Base-by-base conservation (phyloP, 495 filamentous ascomycete species). In the Hypoxylon intermedium region DNA sequence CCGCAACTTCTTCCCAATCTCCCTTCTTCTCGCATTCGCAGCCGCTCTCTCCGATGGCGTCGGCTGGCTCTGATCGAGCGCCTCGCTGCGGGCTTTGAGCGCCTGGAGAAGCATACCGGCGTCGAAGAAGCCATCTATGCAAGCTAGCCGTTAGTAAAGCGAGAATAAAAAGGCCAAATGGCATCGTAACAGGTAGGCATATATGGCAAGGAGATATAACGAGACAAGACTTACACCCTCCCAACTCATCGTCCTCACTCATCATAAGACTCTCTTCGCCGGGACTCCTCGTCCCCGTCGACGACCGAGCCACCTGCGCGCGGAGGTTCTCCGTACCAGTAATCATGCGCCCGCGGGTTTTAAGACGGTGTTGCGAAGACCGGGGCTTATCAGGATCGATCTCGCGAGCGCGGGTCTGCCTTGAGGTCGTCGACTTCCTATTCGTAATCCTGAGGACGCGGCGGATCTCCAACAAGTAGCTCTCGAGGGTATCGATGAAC, bases 91-190 rank as follows among this genome's bases (percentile, higher is more conserved):
- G 12, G 79, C 87, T 71, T 92, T 93, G 21, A 96, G 83, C 7
- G 91, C 92, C 72, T 93, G 89, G 6, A 93, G 80, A 5, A 97
- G 82, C 90, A 96, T 93, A 26, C 92, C 92, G 1, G 92, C 91
- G 75, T 97, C 92, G 75, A 97, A 97, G 81, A 97, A 96, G 31
- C 92, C 92, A 79, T 97, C 92, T 97, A 65, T 28, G 23, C 40
- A 34, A 12, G 5, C 30, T 1, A 36, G n/a, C 41, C 0, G 30
- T 48, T 51, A 63, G 45, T 37, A 51, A 59, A 18, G 46, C 28
- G n/a, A n/a, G n/a, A n/a, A n/a, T n/a, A n/a, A n/a, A n/a, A n/a
- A n/a, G n/a, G n/a, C n/a, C n/a, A n/a, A n/a, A n/a, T n/a, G n/a
- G n/a, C 24, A 26, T 26, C 24, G 5, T 50, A 53, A 33, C 34